These are phyloP conservation scores for Sporobolomyces phaffii DNA, from an alignment of 768 basidiomycete species.

Conservation along the genomic window DNA sequence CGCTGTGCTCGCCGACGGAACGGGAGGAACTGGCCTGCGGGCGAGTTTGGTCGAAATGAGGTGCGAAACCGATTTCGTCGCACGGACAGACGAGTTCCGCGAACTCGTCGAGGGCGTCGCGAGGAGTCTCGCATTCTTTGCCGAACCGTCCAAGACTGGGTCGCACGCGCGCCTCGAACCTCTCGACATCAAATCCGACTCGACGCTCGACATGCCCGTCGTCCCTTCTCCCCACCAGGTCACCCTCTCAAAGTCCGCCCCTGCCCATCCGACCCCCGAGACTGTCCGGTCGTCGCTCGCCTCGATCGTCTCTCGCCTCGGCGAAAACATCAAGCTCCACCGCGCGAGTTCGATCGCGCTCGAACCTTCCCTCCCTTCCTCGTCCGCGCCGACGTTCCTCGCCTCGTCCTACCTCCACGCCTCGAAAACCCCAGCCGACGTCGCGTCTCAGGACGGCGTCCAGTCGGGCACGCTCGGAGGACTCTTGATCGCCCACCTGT, in stretches of 20 bases:
- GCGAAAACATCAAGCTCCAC: conserved; percentile 48
- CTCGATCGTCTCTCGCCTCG: conserved; percentile 37
- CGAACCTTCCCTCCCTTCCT: conserved; percentile 32
- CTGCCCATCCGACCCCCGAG: background rate
- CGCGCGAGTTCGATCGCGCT: conserved; percentile 46
- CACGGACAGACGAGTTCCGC: conserved; percentile 72
- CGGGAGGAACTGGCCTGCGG: conserved; percentile 55
- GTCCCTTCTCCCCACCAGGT: conserved; percentile 27
- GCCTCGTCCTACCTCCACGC: conserved; percentile 41
- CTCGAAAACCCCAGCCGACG: conserved; percentile 59
- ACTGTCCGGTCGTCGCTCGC: conserved; percentile 34
- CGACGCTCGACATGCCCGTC: conserved; percentile 32
- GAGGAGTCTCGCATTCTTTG: conserved; percentile 61
- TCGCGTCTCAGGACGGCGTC: conserved; percentile 56
- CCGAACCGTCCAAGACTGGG: conserved; percentile 53
- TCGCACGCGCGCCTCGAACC: conserved; percentile 43
- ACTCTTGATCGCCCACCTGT: conserved; percentile 54
- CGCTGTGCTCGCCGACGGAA: conserved; percentile 64
- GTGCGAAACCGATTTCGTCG: conserved; percentile 97
- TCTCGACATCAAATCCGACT: conserved; percentile 11
- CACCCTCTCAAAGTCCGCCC: conserved; percentile 1
- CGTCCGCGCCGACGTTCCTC: conserved; percentile 18
- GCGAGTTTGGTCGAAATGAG: conserved; percentile 86
- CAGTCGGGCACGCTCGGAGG: conserved; percentile 49
- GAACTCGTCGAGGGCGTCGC: conserved; percentile 71